Evolutionary conservation across 495 filamentous ascomycete genomes (phyloP).

Genomic region (Choiromyces venosus): DNA sequence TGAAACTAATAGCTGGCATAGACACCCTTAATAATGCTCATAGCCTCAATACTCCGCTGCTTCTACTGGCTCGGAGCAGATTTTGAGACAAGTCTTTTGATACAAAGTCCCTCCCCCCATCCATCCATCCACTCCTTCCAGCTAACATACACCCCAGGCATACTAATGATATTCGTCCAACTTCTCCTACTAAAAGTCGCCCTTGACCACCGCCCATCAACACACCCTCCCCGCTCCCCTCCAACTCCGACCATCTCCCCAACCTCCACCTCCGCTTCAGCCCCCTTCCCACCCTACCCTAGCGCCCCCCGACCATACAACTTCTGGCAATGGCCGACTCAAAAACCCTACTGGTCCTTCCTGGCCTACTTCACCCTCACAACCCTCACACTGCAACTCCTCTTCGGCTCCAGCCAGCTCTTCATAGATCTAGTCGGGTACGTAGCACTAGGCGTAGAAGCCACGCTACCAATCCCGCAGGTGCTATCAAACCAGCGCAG

Average conservation of each 20-base stretch:
- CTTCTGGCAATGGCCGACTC: conserved; percentile 89
- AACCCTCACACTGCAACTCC: conserved; percentile 63
- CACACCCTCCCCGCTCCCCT: not conserved
- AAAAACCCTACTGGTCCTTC: conserved; percentile 89
- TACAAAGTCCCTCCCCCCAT: conserved; percentile 56
- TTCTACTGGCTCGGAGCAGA: conserved; percentile 92
- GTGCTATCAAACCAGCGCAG: conserved; percentile 72
- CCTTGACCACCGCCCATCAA: conserved; percentile 71
- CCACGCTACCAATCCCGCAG: conserved; percentile 83
- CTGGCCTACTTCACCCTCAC: conserved; percentile 62
- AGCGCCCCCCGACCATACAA: conserved; percentile 62
- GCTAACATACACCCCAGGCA: conserved; percentile 16
- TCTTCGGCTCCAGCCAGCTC: conserved; percentile 60
- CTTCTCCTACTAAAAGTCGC: conserved; percentile 79
- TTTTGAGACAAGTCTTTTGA: conserved; percentile 71
- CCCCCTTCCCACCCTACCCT: conserved; percentile 29
- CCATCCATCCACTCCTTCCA: not conserved
- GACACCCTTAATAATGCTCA: conserved; percentile 96
- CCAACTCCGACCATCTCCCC: not conserved
- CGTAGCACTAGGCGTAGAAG: conserved; percentile 81
- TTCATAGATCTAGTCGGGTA: conserved; percentile 73
- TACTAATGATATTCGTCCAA: conserved; percentile 83
- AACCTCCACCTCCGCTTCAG: not conserved
- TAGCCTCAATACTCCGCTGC: conserved; percentile 84
- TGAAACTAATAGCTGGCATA: conserved; percentile 49